phyloP scores from a whole-genome alignment of 1,139 yeast genomes.

The Saccharomycopsis hybrid region DNA sequence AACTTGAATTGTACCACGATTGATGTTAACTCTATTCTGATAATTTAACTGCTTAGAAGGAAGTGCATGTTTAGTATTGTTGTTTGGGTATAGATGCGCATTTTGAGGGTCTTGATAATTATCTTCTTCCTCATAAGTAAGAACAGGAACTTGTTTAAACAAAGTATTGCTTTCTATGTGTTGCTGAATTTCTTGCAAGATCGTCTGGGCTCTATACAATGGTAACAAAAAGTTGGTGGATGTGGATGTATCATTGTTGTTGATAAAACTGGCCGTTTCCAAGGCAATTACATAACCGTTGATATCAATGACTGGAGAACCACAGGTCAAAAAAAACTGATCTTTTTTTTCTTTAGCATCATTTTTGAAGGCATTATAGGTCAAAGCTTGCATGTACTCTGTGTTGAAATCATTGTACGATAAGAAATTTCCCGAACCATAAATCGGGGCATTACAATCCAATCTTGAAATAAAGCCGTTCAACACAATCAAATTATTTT shows the following conservation, averaged over 20 bases:
- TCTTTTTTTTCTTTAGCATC: constrained; percentile 21
- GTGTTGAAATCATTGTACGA: constrained; percentile 95
- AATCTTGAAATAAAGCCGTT: constrained; percentile 86
- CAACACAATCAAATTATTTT: constrained; percentile 82
- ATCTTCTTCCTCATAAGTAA: constrained; percentile 21
- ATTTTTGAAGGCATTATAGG: constrained; percentile 71
- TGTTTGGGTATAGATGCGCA: constrained; percentile 13
- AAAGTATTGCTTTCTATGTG: constrained; percentile 29
- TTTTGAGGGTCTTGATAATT: constrained; percentile 20
- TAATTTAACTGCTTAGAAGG: constrained; percentile 8
- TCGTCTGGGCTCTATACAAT: constrained; percentile 74
- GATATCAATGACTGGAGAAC: constrained; percentile 88
- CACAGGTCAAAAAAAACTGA: constrained; percentile 43
- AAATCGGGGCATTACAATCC: constrained; percentile 93
- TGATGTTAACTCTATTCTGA: constrained; percentile 33
- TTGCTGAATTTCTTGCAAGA: constrained; percentile 65
- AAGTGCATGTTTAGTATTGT: neutral
- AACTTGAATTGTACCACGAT: constrained; percentile 84
- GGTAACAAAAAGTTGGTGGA: constrained; percentile 92
- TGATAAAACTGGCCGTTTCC: constrained; percentile 83
- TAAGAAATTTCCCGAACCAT: constrained; percentile 51
- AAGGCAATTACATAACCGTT: constrained; percentile 86
- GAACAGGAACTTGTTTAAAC: constrained; percentile 17
- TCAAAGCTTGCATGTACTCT: constrained; percentile 94
- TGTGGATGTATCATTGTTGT: constrained; percentile 47